phyloP scores from a whole-genome alignment of 2,329 filamentous ascomycete genomes.

The Penicillium brevicompactum region DNA sequence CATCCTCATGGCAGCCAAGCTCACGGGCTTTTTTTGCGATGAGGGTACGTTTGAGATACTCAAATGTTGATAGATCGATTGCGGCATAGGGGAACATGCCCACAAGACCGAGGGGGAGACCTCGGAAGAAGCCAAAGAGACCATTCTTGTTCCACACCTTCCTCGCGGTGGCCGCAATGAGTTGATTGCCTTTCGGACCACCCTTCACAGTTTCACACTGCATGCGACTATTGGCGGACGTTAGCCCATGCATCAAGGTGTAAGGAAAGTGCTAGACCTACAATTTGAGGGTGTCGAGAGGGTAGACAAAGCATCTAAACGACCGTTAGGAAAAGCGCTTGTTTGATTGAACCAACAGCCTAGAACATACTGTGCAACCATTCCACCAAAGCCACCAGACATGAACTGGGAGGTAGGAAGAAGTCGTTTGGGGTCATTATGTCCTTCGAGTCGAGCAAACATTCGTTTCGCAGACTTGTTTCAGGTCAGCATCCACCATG shows the following conservation, averaged over 20 bases:
- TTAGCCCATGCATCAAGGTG: conserved; percentile 9
- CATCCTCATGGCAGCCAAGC: conserved; percentile 76
- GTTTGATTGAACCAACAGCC: not conserved
- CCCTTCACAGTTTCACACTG: conserved; percentile 92
- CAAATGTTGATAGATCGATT: conserved; percentile 94
- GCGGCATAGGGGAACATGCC: conserved; percentile 98
- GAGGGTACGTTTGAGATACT: conserved; percentile 80
- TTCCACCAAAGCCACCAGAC: conserved; percentile 86
- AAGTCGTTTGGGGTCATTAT: conserved; percentile 77
- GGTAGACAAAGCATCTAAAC: conserved; percentile 82
- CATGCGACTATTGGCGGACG: conserved; percentile 63
- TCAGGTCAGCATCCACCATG: conserved; percentile 15
- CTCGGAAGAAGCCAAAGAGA: conserved; percentile 79
- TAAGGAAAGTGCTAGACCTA: conserved; percentile 37
- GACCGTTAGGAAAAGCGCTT: conserved; percentile 23
- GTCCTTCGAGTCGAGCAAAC: conserved; percentile 83
- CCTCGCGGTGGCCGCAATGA: conserved; percentile 78
- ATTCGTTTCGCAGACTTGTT: conserved; percentile 77
- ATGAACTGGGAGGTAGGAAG: conserved; percentile 85
- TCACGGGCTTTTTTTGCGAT: conserved; percentile 69
- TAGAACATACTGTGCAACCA: conserved; percentile 77
- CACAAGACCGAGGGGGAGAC: conserved; percentile 87
- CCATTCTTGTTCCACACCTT: conserved; percentile 85
- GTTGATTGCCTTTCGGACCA: conserved; percentile 77
- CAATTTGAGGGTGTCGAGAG: conserved; percentile 71